These are phyloP conservation scores for Arabis alpina DNA, from an alignment of 345 rosid species.

Conservation along the genomic window DNA sequence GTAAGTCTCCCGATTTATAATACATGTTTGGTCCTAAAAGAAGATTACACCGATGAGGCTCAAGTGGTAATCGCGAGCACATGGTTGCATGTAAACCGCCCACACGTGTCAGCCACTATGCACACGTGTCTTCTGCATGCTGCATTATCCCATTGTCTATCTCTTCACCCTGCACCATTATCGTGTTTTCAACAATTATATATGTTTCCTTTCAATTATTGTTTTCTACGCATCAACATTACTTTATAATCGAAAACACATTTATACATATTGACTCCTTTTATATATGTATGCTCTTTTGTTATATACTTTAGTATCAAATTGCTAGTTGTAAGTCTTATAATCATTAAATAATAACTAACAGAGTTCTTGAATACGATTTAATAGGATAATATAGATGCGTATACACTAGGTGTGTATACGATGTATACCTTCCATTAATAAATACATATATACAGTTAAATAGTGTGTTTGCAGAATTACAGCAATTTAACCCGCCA, in stretches of 20 bases:
- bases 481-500: not conserved
- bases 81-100: constrained; percentile 51
- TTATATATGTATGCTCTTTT: not conserved
- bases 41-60: not conserved
- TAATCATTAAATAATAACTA: not conserved
- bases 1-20: no score
- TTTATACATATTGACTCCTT: not conserved
- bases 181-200: constrained; percentile 32
- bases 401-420: not conserved
- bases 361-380: not conserved
- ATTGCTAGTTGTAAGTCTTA: not conserved
- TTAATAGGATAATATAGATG: not conserved
- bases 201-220: constrained; percentile 30
- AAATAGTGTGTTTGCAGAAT: not conserved
- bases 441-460: not conserved
- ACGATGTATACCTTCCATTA: not conserved
- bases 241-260: not conserved
- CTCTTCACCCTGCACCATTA: constrained; percentile 36
- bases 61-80: constrained; percentile 45
- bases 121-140: constrained; percentile 51
- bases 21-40: not conserved
- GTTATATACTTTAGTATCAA: not conserved
- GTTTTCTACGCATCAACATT: constrained; percentile 21
- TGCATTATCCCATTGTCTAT: constrained; percentile 43
- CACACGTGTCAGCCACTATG: constrained; percentile 50